phyloP scores from a whole-genome alignment of 169 alveolate species.

The Babesia sp. region DNA sequence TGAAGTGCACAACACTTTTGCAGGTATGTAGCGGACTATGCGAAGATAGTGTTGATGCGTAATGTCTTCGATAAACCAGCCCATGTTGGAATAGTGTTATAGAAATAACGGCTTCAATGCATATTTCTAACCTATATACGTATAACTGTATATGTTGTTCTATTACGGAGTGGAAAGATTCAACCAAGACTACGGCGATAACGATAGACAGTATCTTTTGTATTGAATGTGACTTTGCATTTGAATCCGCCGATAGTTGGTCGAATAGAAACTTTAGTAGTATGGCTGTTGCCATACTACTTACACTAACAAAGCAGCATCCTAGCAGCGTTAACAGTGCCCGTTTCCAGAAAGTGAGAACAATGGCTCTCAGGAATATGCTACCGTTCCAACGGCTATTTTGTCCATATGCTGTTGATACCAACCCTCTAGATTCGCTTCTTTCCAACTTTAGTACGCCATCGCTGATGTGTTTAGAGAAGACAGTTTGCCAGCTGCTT shows the following conservation, averaged over 20 bases:
- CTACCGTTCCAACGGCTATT: not conserved
- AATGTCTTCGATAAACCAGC: constrained; percentile 4
- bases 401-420: not conserved
- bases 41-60: not conserved
- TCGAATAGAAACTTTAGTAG: constrained; percentile 1
- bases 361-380: constrained; percentile 32
- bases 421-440: not conserved
- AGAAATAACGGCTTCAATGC: constrained; percentile 1
- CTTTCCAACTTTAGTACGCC: constrained; percentile 20
- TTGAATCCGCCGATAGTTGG: not conserved
- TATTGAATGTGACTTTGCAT: not conserved
- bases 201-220: not conserved
- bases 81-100: constrained; percentile 38
- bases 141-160: constrained; percentile 20
- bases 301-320: not conserved
- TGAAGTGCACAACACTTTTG: constrained; percentile 1
- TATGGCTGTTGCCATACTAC: constrained; percentile 20
- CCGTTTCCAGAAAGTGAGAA: constrained; percentile 42
- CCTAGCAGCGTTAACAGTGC: constrained; percentile 26
- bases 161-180: not conserved
- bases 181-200: not conserved
- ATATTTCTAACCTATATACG: constrained; percentile 1
- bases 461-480: constrained; percentile 47
- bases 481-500: constrained; percentile 19
- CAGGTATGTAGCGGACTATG: not conserved